Evolutionary conservation across 2,329 filamentous ascomycete genomes (phyloP).

Genomic region (Neocucurbitaria cava): DNA sequence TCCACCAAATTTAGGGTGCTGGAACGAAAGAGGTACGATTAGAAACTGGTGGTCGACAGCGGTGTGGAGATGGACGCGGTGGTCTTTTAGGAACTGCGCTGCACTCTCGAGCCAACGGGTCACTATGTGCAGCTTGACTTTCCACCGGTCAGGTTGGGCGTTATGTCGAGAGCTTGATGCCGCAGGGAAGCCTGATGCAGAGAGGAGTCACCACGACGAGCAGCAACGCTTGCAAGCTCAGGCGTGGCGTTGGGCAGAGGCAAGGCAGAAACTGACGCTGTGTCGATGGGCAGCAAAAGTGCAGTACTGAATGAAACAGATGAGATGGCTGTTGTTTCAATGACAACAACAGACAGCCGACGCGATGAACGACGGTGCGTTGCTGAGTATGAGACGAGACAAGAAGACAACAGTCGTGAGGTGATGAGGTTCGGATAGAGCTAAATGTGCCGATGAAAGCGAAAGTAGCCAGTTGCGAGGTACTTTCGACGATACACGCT

Average conservation of each 20-base stretch:
- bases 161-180: slow-evolving; percentile 7
- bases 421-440: slow-evolving; percentile 39
- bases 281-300: slow-evolving; percentile 14
- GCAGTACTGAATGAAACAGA: slow-evolving; percentile 16
- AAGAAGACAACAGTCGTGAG: slow-evolving; percentile 32
- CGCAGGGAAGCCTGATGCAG: slow-evolving; percentile 22
- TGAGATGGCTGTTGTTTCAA: slow-evolving; percentile 19
- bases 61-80: slow-evolving; percentile 5
- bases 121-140: slow-evolving; percentile 12
- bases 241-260: slow-evolving; percentile 34
- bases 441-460: slow-evolving; percentile 42
- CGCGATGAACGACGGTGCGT: slow-evolving; percentile 22
- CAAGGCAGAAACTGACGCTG: slow-evolving; percentile 33
- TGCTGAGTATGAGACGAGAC: slow-evolving; percentile 30
- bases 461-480: slow-evolving; percentile 43
- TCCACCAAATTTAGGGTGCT: slow-evolving; percentile 16
- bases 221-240: slow-evolving; percentile 21
- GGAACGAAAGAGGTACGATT: slow-evolving; percentile 1
- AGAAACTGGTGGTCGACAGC: slow-evolving; percentile 8
- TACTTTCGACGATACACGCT: slow-evolving; percentile 37
- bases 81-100: neutral
- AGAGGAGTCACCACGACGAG: slow-evolving; percentile 17
- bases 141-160: slow-evolving; percentile 26
- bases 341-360: slow-evolving; percentile 30
- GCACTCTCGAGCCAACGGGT: neutral